Evolutionary conservation across 148 eudicot species (phyloP).

Genomic region (Vaccinium vitisidaea): DNA sequence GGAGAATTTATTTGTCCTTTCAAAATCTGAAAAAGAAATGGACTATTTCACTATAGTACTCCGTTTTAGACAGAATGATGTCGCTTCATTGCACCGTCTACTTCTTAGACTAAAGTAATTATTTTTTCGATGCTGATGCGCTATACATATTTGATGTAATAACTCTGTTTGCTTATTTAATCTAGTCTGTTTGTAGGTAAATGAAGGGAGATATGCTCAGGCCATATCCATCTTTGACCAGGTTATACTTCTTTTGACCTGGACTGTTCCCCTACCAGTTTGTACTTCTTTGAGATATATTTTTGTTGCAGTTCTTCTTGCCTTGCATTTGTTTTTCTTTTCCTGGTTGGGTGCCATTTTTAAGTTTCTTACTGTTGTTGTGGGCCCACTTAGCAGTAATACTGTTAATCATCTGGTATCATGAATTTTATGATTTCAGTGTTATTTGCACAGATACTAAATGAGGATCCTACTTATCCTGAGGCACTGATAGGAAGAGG

Average conservation of each 20-base stretch:
- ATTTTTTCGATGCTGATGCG: background rate
- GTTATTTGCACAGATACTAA: constrained; percentile 56
- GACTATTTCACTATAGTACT: background rate
- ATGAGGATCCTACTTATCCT: constrained; percentile 87
- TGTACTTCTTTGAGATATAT: constrained; percentile 8
- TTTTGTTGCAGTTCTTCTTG: constrained; percentile 5
- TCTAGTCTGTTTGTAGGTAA: constrained; percentile 59
- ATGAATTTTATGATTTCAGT: background rate
- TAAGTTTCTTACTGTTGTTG: background rate
- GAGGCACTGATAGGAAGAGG: constrained; percentile 99
- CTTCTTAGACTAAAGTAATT: constrained; percentile 4
- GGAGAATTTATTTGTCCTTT: background rate
- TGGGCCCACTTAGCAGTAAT: background rate
- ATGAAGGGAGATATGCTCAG: constrained; percentile 81
- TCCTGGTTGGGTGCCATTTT: background rate
- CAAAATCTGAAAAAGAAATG: constrained; percentile 1
- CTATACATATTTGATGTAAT: background rate
- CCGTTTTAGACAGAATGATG: background rate
- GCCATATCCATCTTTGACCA: constrained; percentile 88
- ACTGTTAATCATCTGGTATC: background rate
- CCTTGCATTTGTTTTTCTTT: background rate
- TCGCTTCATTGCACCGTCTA: background rate
- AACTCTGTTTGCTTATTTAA: constrained; percentile 6
- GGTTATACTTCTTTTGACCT: constrained; percentile 40
- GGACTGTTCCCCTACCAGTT: background rate